Conservation (phyloP, 2,329 filamentous ascomycete species). For the Aspergillus hortae region DNA sequence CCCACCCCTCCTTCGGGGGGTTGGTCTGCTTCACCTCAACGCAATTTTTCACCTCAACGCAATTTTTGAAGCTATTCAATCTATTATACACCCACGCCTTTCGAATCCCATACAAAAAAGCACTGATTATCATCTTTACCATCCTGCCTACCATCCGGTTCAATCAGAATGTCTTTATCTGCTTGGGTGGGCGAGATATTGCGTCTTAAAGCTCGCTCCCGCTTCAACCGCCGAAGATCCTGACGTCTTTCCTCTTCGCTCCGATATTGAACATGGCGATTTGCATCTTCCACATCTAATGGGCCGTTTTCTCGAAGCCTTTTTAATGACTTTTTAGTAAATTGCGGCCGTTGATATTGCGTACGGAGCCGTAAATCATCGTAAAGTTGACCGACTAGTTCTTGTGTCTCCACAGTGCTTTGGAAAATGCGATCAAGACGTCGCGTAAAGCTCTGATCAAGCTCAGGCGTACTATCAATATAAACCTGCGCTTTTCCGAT, state of each 20-base stretch:
- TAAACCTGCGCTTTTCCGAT: neutral
- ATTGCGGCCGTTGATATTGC: neutral
- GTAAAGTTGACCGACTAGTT: neutral
- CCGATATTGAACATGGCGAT: neutral
- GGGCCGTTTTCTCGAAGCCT: neutral
- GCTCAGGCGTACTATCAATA: neutral
- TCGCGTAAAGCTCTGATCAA: neutral
- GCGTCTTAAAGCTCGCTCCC: neutral
- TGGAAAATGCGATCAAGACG: neutral
- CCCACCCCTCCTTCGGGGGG: too few relatives aligned
- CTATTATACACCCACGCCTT: neutral
- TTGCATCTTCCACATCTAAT: neutral
- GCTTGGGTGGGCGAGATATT: neutral
- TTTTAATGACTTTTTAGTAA: neutral
- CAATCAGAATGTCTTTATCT: neutral
- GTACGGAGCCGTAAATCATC: neutral
- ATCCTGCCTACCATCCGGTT: neutral
- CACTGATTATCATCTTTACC: neutral
- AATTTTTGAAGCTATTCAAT: neutral
- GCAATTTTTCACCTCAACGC: too few relatives aligned
- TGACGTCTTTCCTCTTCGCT: neutral
- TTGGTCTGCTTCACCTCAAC: neutral
- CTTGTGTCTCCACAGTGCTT: neutral
- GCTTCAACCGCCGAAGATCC: neutral
- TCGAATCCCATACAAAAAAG: neutral